phyloP scores from a whole-genome alignment of 2,329 filamentous ascomycete genomes.

The Hypocrella siamensis region DNA sequence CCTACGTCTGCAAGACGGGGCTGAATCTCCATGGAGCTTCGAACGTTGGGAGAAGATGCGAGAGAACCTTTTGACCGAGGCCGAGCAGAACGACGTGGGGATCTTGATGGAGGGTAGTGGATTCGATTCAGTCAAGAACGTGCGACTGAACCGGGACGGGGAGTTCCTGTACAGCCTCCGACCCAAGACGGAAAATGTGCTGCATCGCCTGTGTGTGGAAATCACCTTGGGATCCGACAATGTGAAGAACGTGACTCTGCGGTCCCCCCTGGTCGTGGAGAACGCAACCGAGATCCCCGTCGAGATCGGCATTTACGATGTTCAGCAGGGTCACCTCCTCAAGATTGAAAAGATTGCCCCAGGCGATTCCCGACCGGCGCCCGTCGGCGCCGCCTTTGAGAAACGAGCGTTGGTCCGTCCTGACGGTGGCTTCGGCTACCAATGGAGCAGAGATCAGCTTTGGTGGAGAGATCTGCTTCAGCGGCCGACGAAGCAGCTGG shows the following conservation, averaged over 20 bases:
- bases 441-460: constrained; percentile 79
- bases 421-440: constrained; percentile 90
- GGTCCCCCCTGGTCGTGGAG: constrained; percentile 81
- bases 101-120: constrained; percentile 83
- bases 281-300: constrained; percentile 95
- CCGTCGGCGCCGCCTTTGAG: constrained; percentile 80
- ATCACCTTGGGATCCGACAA: constrained; percentile 85
- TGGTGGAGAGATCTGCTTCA: constrained; percentile 90
- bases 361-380: constrained; percentile 76
- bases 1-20: constrained; percentile 68
- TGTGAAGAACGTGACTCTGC: constrained; percentile 92
- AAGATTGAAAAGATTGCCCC: constrained; percentile 97
- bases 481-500: constrained; percentile 69
- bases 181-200: constrained; percentile 68
- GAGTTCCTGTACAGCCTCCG: constrained; percentile 80
- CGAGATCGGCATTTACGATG: constrained; percentile 82
- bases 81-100: constrained; percentile 61
- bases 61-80: constrained; percentile 78
- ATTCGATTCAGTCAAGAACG: constrained; percentile 78
- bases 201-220: constrained; percentile 84
- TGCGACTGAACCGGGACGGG: constrained; percentile 85
- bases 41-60: constrained; percentile 95
- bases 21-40: constrained; percentile 90
- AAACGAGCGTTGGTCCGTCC: constrained; percentile 80
- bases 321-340: constrained; percentile 71